Evolutionary conservation across 108 stramenopile species (phyloP).

Genomic region (Pseudonitzschia multiseries): DNA sequence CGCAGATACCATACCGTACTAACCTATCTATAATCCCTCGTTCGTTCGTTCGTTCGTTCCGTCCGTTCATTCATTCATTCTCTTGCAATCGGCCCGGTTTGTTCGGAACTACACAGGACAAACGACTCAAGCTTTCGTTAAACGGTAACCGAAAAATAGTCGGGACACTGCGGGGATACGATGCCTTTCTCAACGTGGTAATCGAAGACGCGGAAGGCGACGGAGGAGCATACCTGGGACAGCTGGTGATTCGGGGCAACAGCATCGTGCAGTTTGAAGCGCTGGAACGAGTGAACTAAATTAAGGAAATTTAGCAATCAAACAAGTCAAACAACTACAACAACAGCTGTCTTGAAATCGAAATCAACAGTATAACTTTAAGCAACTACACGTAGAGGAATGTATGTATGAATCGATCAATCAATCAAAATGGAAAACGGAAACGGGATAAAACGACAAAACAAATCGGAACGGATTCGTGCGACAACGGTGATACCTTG

Average conservation of each 20-base stretch:
- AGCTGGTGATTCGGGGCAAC: conserved; percentile 86
- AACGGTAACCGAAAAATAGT: conserved; percentile 82
- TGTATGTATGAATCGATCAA: too few relatives aligned
- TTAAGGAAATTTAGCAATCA: background rate
- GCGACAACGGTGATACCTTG: too few relatives aligned
- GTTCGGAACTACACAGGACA: conserved; percentile 58
- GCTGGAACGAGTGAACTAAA: conserved; percentile 60
- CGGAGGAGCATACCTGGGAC: conserved; percentile 62
- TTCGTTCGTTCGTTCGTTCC: too few relatives aligned
- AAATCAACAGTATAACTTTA: too few relatives aligned
- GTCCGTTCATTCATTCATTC: too few relatives aligned
- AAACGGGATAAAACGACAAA: too few relatives aligned
- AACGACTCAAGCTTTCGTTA: conserved; percentile 71
- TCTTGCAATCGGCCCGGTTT: background rate
- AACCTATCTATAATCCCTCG: too few relatives aligned
- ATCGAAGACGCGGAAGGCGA: conserved; percentile 73
- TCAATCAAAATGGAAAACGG: too few relatives aligned
- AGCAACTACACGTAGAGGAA: too few relatives aligned
- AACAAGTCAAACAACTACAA: background rate
- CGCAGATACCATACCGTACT: background rate
- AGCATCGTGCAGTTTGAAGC: conserved; percentile 89
- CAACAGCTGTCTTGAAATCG: too few relatives aligned
- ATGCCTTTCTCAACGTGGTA: conserved; percentile 89
- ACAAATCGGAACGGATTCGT: too few relatives aligned
- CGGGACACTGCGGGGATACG: conserved; percentile 85